Evolutionary conservation across 1,284 basidiomycete species (phyloP), one percentile per base, ranked within the genome.

Genomic region (Boletellus deceptivus): DNA sequence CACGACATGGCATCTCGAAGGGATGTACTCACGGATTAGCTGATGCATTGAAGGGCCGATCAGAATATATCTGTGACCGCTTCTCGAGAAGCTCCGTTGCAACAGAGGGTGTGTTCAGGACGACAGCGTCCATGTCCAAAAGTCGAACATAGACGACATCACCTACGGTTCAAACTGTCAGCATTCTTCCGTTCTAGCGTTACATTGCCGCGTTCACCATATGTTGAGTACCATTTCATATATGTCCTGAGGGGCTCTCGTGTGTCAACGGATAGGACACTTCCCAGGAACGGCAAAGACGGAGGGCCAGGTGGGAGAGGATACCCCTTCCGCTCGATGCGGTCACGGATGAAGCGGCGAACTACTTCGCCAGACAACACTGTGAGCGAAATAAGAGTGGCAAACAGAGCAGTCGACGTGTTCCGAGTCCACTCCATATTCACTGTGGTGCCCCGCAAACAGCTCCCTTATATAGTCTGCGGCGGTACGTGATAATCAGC

Each of bases 61-160:
- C 40, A 1, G 63, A 65, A 41, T 62, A 63, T 36, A 55, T 47
- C 5, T 42, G 50, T 2, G 63, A 59, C 33, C 63, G 52, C 33
- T 55, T 61, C 14, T 65, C 60, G 4, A 61, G 49, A 3, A 63
- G 31, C 1, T 63, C 59, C 16, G 24, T 25, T 4, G 48, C 45
- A 6, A 49, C 54, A 5, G 46, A 45, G 17, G 22, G 39, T 0
- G 58, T 52, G 24, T 62, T 65, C 13, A 65, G 25, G 38, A 62
- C 42, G 2, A 62, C 42, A 6, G 61, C 56, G 7, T 65, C 61
- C 48, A 43, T 50, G n/a, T 39, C 53, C 35, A 65, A 40, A 20
- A 63, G 48, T 35, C 53, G 52, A 25, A 47, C 35, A 18, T 61
- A 59, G 25, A 65, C 29, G 7, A 65, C 46, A 36, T 62, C 61